Evolutionary conservation across 2,329 filamentous ascomycete species (phyloP).

Genomic region (Colletotrichum plurivorum): DNA sequence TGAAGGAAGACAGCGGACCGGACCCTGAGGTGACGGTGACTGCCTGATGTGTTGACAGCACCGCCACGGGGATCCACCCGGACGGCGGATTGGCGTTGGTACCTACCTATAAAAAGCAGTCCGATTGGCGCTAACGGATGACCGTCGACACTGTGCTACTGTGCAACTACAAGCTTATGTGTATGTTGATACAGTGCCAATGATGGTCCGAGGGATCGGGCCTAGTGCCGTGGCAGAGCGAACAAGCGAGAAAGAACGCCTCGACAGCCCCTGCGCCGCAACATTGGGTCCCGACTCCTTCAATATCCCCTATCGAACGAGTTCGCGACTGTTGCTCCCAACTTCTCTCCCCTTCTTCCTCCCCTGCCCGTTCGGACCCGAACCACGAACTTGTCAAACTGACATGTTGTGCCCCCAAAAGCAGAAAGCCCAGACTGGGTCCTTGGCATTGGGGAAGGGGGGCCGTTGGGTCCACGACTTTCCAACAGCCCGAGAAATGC

Average conservation of each 20-base stretch:
- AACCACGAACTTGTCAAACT: slow-evolving; percentile 24
- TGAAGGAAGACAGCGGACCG: neutral
- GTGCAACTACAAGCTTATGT: neutral
- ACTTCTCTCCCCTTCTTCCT: neutral
- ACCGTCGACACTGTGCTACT: neutral
- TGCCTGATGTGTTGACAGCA: slow-evolving; percentile 29
- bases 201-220: slow-evolving; percentile 15
- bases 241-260: slow-evolving; percentile 28
- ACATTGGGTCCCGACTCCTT: slow-evolving; percentile 22
- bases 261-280: slow-evolving; percentile 13
- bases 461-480: neutral
- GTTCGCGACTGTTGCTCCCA: neutral
- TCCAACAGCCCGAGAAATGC: neutral
- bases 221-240: slow-evolving; percentile 25
- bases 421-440: slow-evolving; percentile 2
- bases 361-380: slow-evolving; percentile 8
- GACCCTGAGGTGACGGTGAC: neutral
- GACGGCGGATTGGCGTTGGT: slow-evolving; percentile 28
- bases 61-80: slow-evolving; percentile 29
- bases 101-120: slow-evolving; percentile 30
- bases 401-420: slow-evolving; percentile 15
- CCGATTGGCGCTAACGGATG: slow-evolving; percentile 21
- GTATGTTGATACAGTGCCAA: neutral
- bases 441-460: neutral
- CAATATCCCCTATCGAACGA: slow-evolving; percentile 34